phyloP scores from a whole-genome alignment of 2,329 filamentous ascomycete genomes.

The Hirsutella minnesotensis region DNA sequence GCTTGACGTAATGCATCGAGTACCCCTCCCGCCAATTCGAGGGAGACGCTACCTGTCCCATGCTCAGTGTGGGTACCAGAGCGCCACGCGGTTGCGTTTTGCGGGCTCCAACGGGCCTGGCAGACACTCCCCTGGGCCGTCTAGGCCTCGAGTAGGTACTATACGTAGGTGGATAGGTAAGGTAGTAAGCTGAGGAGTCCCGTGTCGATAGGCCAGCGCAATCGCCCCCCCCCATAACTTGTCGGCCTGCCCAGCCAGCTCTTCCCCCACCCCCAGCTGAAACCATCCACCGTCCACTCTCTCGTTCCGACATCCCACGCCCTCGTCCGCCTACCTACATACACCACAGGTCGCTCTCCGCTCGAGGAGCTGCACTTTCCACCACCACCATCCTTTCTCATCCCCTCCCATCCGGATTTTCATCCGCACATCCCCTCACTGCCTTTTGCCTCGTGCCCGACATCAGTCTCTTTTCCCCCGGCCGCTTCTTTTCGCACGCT shows the following conservation, averaged over 20 bases:
- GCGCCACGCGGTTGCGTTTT: no score
- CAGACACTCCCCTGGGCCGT: no score
- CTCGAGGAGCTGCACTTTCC: conserved; percentile 21
- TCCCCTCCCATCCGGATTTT: background rate
- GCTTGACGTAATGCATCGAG: conserved; percentile 1
- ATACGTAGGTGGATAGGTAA: no score
- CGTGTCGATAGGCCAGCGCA: no score
- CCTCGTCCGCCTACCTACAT: conserved; percentile 14
- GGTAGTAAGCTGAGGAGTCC: no score
- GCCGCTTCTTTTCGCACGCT: conserved; percentile 22
- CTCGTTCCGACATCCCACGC: conserved; percentile 6
- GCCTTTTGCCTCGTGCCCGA: conserved; percentile 27
- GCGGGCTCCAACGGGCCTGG: no score
- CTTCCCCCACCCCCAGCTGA: background rate
- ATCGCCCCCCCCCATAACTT: no score
- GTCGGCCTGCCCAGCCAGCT: background rate
- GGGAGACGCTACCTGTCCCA: no score
- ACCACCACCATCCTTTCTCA: conserved; percentile 4
- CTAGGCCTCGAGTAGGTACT: no score
- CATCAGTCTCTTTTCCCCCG: conserved; percentile 21
- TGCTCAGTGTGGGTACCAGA: no score
- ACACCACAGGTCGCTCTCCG: conserved; percentile 8
- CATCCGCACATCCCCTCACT: conserved; percentile 20
- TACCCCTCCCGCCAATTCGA: background rate
- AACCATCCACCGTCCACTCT: conserved; percentile 1